Conservation (phyloP, 2,329 filamentous ascomycete genomes). For the Fusarium verticillioides region DNA sequence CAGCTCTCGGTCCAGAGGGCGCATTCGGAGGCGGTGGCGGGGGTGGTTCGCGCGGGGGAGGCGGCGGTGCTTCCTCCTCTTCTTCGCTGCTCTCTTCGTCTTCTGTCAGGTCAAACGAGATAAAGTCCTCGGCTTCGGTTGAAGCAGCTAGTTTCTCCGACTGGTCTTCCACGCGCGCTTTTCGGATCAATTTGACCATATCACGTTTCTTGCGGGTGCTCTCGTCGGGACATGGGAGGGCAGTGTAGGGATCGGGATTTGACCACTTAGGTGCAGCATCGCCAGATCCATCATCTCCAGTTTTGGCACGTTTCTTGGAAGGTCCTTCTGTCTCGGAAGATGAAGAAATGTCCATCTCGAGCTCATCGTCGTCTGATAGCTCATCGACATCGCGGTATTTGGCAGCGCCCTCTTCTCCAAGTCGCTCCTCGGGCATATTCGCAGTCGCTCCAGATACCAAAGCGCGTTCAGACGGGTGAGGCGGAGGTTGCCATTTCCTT, state of each 20-base stretch:
- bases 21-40: constrained; percentile 39
- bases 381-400: constrained; percentile 68
- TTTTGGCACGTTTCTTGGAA: constrained; percentile 51
- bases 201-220: constrained; percentile 80
- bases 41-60: constrained; percentile 24
- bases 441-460: constrained; percentile 59
- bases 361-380: constrained; percentile 71
- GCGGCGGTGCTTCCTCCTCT: constrained; percentile 24
- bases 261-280: constrained; percentile 82
- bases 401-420: constrained; percentile 59
- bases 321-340: constrained; percentile 53
- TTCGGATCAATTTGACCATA: constrained; percentile 90
- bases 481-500: constrained; percentile 51
- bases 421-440: constrained; percentile 56
- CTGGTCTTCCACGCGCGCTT: constrained; percentile 76
- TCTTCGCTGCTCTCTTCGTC: constrained; percentile 56
- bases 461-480: constrained; percentile 60
- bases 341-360: constrained; percentile 71
- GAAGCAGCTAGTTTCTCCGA: constrained; percentile 61
- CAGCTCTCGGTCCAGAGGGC: constrained; percentile 36
- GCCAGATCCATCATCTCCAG: constrained; percentile 47
- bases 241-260: constrained; percentile 94
- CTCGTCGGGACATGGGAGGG: constrained; percentile 82
- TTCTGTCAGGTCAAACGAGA: constrained; percentile 80
- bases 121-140: constrained; percentile 81